A percentile compares a stretch with the other conserved stretches of the same genome.
Evolutionary conservation across 2,329 filamentous ascomycete genomes (phyloP).

Genomic region (Gnomoniopsis sp.): DNA sequence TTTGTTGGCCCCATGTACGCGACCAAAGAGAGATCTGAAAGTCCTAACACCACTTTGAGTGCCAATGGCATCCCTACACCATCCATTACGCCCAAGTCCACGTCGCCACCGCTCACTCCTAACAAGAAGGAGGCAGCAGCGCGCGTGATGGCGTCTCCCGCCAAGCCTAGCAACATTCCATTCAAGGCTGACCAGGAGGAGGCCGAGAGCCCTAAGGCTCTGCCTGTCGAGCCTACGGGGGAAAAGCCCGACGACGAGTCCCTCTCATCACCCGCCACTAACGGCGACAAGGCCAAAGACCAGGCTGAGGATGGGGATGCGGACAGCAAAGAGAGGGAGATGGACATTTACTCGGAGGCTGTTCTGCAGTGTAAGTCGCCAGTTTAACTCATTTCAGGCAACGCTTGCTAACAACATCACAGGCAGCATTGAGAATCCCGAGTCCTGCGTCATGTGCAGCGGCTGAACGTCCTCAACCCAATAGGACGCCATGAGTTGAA

Average conservation of each 20-base stretch:
- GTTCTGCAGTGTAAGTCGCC: conserved; percentile 72
- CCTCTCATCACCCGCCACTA: conserved; percentile 47
- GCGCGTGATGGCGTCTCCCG: conserved; percentile 51
- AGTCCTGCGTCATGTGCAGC: conserved; percentile 95
- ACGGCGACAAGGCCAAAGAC: conserved; percentile 42
- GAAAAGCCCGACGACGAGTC: conserved; percentile 64
- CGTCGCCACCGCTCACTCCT: conserved; percentile 32
- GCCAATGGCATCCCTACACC: conserved; percentile 66
- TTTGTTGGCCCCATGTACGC: conserved; percentile 67
- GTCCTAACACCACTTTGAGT: conserved; percentile 25
- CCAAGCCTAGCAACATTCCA: conserved; percentile 50
- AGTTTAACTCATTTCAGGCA: neutral
- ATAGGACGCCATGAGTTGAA: conserved; percentile 4
- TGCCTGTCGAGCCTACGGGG: conserved; percentile 68
- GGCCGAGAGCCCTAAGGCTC: conserved; percentile 73
- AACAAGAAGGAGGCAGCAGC: conserved; percentile 40
- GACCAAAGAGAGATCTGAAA: conserved; percentile 46
- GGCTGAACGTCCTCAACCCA: conserved; percentile 55
- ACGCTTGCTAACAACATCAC: conserved; percentile 30
- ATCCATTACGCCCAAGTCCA: conserved; percentile 58
- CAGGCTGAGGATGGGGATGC: conserved; percentile 73
- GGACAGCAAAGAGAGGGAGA: conserved; percentile 72
- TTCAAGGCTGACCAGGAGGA: conserved; percentile 78
- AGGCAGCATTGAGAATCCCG: conserved; percentile 96
- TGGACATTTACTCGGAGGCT: conserved; percentile 93